A percentile compares a stretch with the other conserved stretches of the same genome.
Conservation (phyloP, 2,329 filamentous ascomycete species). For the Nannizziopsis barbatae region DNA sequence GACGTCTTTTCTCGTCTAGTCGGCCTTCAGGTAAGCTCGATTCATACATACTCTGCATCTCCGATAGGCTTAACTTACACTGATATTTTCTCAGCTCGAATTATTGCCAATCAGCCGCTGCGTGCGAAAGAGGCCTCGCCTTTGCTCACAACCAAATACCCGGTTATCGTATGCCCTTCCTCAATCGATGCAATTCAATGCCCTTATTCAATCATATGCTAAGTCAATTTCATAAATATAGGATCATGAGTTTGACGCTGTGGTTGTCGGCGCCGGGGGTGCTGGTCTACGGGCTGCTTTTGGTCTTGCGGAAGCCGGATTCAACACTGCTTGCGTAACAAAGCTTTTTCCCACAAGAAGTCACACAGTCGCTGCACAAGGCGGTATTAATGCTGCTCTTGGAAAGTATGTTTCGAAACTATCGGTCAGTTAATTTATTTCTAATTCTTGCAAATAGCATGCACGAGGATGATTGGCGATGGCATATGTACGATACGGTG, state of each 20-base stretch:
- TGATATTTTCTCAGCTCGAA: conserved; percentile 50
- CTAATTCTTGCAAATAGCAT: conserved; percentile 26
- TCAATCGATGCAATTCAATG: background rate
- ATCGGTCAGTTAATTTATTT: background rate
- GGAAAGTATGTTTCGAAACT: conserved; percentile 33
- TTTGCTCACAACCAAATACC: conserved; percentile 80
- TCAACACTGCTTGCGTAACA: conserved; percentile 54
- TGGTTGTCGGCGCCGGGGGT: conserved; percentile 62
- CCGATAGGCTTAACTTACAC: background rate
- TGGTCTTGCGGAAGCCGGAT: conserved; percentile 52
- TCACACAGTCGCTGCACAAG: conserved; percentile 57
- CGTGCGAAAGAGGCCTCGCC: conserved; percentile 88
- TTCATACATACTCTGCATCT: conserved; percentile 18
- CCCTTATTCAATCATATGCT: background rate
- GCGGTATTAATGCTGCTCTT: conserved; percentile 52
- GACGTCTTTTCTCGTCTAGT: conserved; percentile 77
- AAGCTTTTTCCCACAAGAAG: conserved; percentile 54
- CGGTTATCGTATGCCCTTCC: conserved; percentile 63
- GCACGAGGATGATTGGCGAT: conserved; percentile 47
- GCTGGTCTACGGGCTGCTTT: conserved; percentile 54
- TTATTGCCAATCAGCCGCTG: conserved; percentile 74
- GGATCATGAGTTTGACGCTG: conserved; percentile 97
- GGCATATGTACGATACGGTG: conserved; percentile 51
- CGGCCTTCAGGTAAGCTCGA: conserved; percentile 55
- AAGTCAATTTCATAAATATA: conserved; percentile 26